These are phyloP conservation scores for Colletotrichum limetticola DNA, from an alignment of 2,329 filamentous ascomycete species.

Conservation along the genomic window DNA sequence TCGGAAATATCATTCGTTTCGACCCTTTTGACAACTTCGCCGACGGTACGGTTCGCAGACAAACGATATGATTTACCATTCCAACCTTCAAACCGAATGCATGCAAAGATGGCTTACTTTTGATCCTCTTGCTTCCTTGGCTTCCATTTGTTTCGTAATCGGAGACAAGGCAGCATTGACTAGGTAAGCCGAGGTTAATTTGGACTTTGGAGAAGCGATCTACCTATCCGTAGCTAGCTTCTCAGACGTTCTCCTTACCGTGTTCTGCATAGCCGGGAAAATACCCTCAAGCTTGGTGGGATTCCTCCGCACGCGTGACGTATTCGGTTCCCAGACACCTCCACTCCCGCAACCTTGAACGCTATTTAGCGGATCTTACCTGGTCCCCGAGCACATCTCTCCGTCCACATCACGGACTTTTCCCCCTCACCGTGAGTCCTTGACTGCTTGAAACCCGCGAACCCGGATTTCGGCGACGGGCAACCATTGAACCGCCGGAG, in stretches of 20 bases:
- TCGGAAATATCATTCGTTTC: neutral
- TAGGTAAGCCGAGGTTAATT: too few relatives aligned
- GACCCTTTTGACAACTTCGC: neutral
- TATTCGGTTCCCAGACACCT: neutral
- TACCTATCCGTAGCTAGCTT: too few relatives aligned
- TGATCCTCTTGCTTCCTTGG: too few relatives aligned
- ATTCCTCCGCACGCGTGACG: constrained; percentile 23
- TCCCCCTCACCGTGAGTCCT: neutral
- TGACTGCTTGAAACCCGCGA: neutral
- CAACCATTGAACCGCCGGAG: too few relatives aligned
- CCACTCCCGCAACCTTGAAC: constrained; percentile 1
- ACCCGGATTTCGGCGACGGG: neutral
- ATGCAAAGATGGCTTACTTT: too few relatives aligned
- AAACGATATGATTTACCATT: too few relatives aligned
- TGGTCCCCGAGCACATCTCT: neutral
- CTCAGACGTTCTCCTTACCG: too few relatives aligned
- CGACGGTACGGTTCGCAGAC: too few relatives aligned
- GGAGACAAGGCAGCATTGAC: too few relatives aligned
- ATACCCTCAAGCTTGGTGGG: neutral
- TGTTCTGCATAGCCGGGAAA: neutral
- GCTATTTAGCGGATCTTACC: constrained; percentile 16
- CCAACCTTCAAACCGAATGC: too few relatives aligned
- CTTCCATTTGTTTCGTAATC: too few relatives aligned
- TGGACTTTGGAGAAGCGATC: too few relatives aligned
- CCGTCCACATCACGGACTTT: neutral